Evolutionary conservation across 2,329 filamentous ascomycete species (phyloP).

Genomic region (Hypocrella siamensis): DNA sequence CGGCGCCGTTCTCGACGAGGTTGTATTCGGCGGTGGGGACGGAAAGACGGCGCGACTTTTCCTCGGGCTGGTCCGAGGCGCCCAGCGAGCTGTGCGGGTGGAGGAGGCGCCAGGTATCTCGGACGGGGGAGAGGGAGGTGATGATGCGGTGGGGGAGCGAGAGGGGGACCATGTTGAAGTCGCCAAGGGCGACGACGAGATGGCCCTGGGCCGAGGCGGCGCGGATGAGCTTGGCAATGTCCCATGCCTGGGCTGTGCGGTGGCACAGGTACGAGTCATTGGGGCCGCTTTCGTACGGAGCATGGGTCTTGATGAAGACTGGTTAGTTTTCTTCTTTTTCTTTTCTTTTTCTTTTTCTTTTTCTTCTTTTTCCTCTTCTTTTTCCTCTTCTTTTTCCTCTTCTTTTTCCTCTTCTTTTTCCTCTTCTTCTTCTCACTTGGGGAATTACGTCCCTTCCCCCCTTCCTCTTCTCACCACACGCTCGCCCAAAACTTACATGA

Average conservation of each 20-base stretch:
- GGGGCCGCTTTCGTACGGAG: slow-evolving; percentile 68
- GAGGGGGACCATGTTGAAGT: slow-evolving; percentile 92
- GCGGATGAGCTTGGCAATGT: slow-evolving; percentile 78
- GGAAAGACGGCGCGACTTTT: slow-evolving; percentile 47
- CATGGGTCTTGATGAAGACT: slow-evolving; percentile 47
- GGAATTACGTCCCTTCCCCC: too few species aligned
- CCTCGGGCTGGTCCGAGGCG: slow-evolving; percentile 48
- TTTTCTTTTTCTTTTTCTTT: background rate
- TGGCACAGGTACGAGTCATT: slow-evolving; percentile 82
- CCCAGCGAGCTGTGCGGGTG: slow-evolving; percentile 77
- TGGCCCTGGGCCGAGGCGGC: slow-evolving; percentile 67
- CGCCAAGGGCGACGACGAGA: slow-evolving; percentile 72
- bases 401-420: too few species aligned
- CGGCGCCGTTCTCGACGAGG: slow-evolving; percentile 65
- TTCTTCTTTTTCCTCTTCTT: too few species aligned
- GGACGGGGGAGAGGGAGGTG: slow-evolving; percentile 59
- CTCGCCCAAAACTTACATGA: slow-evolving; percentile 58
- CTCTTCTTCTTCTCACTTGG: too few species aligned
- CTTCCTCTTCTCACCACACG: too few species aligned
- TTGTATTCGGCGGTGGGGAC: slow-evolving; percentile 68
- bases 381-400: too few species aligned
- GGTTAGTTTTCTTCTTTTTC: too few species aligned
- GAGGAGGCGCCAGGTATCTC: slow-evolving; percentile 70
- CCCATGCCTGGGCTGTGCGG: slow-evolving; percentile 85
- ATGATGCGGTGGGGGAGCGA: slow-evolving; percentile 76